Evolutionary conservation across 1,284 basidiomycete genomes (phyloP).

Genomic region (Heliocybe sulcata): DNA sequence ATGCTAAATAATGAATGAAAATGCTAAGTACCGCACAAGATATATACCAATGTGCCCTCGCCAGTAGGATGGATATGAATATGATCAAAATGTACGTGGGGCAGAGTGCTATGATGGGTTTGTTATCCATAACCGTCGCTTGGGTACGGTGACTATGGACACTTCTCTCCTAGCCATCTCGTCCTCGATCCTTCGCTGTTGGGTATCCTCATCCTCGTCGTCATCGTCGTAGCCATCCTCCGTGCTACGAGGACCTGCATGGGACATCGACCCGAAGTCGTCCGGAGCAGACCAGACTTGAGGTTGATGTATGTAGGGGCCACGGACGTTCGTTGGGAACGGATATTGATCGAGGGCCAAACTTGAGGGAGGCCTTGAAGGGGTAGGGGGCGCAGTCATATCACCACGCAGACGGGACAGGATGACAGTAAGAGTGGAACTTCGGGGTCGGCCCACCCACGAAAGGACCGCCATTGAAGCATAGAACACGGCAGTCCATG

Average conservation of each 20-base stretch:
- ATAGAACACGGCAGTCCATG: constrained; percentile 56
- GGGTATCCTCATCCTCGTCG: constrained; percentile 63
- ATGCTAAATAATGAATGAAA: constrained; percentile 12
- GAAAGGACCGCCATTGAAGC: constrained; percentile 40
- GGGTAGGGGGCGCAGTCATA: constrained; percentile 14
- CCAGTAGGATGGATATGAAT: not conserved
- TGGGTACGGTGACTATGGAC: constrained; percentile 73
- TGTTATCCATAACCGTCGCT: constrained; percentile 61
- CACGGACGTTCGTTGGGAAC: constrained; percentile 34
- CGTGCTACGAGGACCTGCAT: constrained; percentile 28
- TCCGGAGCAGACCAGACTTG: constrained; percentile 44
- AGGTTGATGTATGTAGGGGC: constrained; percentile 61
- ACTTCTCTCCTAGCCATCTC: constrained; percentile 75
- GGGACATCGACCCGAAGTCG: constrained; percentile 31
- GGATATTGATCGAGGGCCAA: constrained; percentile 36
- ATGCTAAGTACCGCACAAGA: constrained; percentile 5
- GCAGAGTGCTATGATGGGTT: constrained; percentile 36
- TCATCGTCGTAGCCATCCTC: constrained; percentile 51
- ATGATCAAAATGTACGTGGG: not conserved
- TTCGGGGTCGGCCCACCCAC: constrained; percentile 47
- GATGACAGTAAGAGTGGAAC: constrained; percentile 49
- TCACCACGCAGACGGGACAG: constrained; percentile 36
- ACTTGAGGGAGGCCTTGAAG: constrained; percentile 28
- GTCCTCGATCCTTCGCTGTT: constrained; percentile 67
- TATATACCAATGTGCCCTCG: not conserved